Evolutionary conservation across 768 basidiomycete species (phyloP), one percentile per base, ranked within the genome.

Genomic region (Amanita subjunquillea): DNA sequence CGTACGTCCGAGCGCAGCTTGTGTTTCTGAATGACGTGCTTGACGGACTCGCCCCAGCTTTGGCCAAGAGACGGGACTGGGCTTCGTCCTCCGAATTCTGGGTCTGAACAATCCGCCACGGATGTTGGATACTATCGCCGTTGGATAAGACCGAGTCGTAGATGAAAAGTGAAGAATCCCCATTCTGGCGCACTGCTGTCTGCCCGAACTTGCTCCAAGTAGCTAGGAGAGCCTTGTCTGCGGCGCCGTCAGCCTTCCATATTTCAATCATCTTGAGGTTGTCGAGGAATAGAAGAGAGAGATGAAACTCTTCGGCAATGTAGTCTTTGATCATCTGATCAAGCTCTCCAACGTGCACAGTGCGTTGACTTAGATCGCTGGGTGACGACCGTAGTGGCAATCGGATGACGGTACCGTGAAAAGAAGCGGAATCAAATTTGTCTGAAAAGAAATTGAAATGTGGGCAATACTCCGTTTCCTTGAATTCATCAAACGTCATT

Each of bases 391-490:
- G 68, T 10, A 80, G 60, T 0, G 78, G 77, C 17, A 78, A 69
- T 1, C 78, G 69, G 38, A 79, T 69, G 42, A 74, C 58, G 1
- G 78, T 70, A 0, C 76, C 75, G 3, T 57, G 38, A 56, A 74
- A 70, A 6, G 56, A 45, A 27, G 41, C 48, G 3, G 53, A 41
- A 46, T 51, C 53, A 17, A 51, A 60, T 43, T 55, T 42, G 12
- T 54, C 38, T 10, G 61, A 48, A 3, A 69, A 69, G 27, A 60
- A 58, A 1, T 50, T 37, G 27, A 74, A 72, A 1, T 65, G 59
- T 0, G 62, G 36, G 3, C 69, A 57, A n/a, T 72, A 69, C 55
- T 70, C 68, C 7, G 55, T 56, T 30, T 60, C 63, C 9, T 54
- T 55, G 6, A 67, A 55, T 1, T 62, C 55, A 7, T 54, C 40